Percentiles rank a stretch among this genome's conserved stretches.
Conservation (phyloP, 176 grass and related monocot genomes). For the Avena sativa region DNA sequence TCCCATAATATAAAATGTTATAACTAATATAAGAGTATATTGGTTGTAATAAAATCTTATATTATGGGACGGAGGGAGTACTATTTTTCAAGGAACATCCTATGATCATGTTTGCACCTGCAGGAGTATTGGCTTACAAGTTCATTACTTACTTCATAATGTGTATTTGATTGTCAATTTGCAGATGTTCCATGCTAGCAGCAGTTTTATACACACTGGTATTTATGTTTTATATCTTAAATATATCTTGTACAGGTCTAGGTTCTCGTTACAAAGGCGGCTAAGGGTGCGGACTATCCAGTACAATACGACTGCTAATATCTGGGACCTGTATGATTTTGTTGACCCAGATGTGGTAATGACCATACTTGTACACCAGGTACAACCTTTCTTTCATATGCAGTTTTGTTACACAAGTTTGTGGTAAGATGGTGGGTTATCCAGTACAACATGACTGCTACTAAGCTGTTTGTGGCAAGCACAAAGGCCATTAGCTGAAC, state of each 20-base stretch:
- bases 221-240: conserved; percentile 36
- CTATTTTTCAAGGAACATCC: not conserved
- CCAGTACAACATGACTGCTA: not conserved
- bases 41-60: too few relatives aligned
- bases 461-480: conserved; percentile 33
- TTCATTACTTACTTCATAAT: conserved; percentile 2
- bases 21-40: too few relatives aligned
- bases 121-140: conserved; percentile 15
- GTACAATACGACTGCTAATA: conserved; percentile 75
- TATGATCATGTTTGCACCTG: not conserved
- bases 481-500: conserved; percentile 14
- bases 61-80: too few relatives aligned
- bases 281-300: conserved; percentile 92
- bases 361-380: conserved; percentile 94
- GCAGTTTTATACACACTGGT: conserved; percentile 27
- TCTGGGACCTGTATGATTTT: conserved; percentile 91
- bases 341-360: conserved; percentile 90
- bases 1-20: too few relatives aligned
- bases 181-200: conserved; percentile 13
- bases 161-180: conserved; percentile 29
- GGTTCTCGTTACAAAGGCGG: conserved; percentile 79
- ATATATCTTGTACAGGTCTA: conserved; percentile 59
- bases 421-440: not conserved
- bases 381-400: conserved; percentile 40
- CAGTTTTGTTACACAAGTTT: conserved; percentile 28